These are phyloP conservation scores for Penicillium longicatenatum DNA, from an alignment of 495 filamentous ascomycete genomes.

Conservation along the genomic window DNA sequence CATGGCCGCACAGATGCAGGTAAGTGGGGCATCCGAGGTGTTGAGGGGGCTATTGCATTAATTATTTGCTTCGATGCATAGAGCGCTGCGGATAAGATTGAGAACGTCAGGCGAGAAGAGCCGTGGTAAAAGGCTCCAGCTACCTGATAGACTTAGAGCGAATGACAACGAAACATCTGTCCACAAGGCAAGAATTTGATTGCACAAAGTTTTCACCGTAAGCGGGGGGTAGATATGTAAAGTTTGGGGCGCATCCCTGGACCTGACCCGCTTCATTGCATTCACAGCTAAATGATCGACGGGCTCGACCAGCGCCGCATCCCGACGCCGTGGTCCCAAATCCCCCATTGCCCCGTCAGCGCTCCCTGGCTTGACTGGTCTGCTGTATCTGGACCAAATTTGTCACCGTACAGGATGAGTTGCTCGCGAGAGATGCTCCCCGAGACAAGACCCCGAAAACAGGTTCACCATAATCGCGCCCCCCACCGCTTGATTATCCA, in stretches of 20 bases:
- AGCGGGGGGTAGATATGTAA: not conserved
- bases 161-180: constrained; percentile 2
- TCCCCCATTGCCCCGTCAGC: not conserved
- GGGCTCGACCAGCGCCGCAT: not conserved
- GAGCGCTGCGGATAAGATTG: constrained; percentile 40
- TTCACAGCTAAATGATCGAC: not conserved
- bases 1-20: constrained; percentile 38
- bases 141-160: not conserved
- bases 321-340: not conserved
- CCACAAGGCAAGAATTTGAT: not conserved
- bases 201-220: not conserved
- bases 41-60: constrained; percentile 10
- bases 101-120: constrained; percentile 22
- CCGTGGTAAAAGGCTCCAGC: constrained; percentile 1
- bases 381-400: not conserved
- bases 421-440: no score
- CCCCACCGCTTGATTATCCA: not conserved
- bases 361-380: not conserved
- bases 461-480: no score
- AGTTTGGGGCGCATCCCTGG: not conserved
- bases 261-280: constrained; percentile 7
- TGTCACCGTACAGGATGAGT: not conserved
- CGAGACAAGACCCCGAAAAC: constrained; percentile 51
- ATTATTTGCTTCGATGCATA: constrained; percentile 12
- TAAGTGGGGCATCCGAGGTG: constrained; percentile 15